A percentile compares a stretch with the other conserved stretches of the same genome.
These are phyloP conservation scores for Hyphodiscus hymeniophilus DNA, from an alignment of 495 filamentous ascomycete species.

Conservation along the genomic window DNA sequence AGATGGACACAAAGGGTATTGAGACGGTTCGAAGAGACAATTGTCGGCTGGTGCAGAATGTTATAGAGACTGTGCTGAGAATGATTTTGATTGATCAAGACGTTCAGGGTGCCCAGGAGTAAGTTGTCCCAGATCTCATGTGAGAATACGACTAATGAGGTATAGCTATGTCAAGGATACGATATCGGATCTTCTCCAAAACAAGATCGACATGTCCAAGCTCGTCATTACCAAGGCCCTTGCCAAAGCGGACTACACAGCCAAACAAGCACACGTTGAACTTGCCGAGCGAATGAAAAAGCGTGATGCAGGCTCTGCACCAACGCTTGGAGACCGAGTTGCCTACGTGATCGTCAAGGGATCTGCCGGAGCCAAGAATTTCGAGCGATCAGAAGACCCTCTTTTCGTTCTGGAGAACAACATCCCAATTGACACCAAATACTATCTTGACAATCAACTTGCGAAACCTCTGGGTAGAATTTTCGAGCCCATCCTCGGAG, in stretches of 20 bases:
- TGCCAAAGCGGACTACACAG: constrained; percentile 71
- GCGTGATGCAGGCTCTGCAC: constrained; percentile 89
- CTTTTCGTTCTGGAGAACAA: constrained; percentile 97
- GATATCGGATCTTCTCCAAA: constrained; percentile 91
- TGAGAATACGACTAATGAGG: background rate
- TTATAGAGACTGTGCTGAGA: constrained; percentile 92
- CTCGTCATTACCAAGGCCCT: constrained; percentile 98
- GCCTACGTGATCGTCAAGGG: constrained; percentile 98
- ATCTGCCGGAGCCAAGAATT: constrained; percentile 77
- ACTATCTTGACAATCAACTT: constrained; percentile 98
- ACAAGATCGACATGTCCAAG: constrained; percentile 98
- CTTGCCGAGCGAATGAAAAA: constrained; percentile 93
- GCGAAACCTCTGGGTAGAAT: constrained; percentile 89
- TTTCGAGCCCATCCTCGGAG: constrained; percentile 94
- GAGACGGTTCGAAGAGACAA: constrained; percentile 97
- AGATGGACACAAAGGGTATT: constrained; percentile 99
- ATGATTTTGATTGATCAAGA: constrained; percentile 95
- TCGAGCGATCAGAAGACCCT: constrained; percentile 92
- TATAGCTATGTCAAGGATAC: constrained; percentile 89
- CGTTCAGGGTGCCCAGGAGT: constrained; percentile 86
- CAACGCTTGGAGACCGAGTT: constrained; percentile 90
- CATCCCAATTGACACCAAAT: constrained; percentile 94
- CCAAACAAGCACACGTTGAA: constrained; percentile 92
- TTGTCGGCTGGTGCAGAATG: constrained; percentile 87
- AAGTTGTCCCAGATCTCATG: constrained; percentile 32